Conservation (phyloP, 192 early-diverging fungal species). For the Dimargaris verticillata region DNA sequence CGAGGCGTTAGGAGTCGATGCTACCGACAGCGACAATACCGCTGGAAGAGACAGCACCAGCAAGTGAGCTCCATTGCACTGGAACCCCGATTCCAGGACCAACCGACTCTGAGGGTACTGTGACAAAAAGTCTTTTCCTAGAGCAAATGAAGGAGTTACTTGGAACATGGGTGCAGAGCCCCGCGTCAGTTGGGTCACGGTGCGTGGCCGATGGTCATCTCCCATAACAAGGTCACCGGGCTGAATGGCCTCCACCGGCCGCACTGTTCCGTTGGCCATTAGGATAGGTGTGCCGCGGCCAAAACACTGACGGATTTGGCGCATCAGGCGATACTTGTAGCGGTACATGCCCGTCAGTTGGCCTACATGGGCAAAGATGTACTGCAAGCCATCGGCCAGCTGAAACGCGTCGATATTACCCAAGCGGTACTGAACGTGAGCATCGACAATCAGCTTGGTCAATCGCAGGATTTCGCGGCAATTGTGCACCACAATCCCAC, state of each 20-base stretch:
- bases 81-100: background rate
- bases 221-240: slow-evolving; percentile 10
- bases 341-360: slow-evolving; percentile 99
- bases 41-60: background rate
- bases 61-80: slow-evolving; percentile 3
- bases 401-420: slow-evolving; percentile 99
- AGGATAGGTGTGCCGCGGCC: background rate
- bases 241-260: slow-evolving; percentile 2
- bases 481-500: slow-evolving; percentile 27
- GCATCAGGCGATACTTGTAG: slow-evolving; percentile 96
- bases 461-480: slow-evolving; percentile 90
- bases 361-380: slow-evolving; percentile 95
- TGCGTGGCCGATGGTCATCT: background rate
- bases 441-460: slow-evolving; percentile 92
- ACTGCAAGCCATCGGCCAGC: slow-evolving; percentile 95
- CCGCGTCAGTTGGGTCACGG: background rate
- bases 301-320: slow-evolving; percentile 76
- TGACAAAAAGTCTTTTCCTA: too few relatives aligned
- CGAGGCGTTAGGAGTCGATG: too few relatives aligned
- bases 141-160: background rate
- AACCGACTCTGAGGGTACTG: too few relatives aligned
- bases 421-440: slow-evolving; percentile 94
- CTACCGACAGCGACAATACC: too few relatives aligned
- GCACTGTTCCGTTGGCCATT: background rate
- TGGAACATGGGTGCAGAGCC: slow-evolving; percentile 2